Evolutionary conservation across 805 yeast genomes (phyloP), one percentile per base, ranked within the genome.

Genomic region (Myxozyma monticola): DNA sequence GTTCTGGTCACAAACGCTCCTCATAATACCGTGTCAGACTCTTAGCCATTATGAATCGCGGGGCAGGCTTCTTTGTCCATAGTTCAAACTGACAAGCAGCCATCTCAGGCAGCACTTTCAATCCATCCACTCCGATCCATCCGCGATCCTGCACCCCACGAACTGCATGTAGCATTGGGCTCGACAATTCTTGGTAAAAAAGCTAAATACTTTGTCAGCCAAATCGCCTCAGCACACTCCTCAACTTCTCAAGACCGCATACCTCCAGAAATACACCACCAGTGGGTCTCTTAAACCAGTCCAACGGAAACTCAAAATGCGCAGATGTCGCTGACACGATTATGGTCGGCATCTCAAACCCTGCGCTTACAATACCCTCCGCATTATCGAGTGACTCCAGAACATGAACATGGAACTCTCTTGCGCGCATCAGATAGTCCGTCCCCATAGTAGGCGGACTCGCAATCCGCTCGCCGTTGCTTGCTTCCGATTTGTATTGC

Each of bases 381-480:
- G 18, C 10, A 21, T 28, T 9, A 4, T 43, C 49, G 1, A 49
- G 34, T 5, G 48, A 30, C 5, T 37, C 35, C 30, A 86, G 67
- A 6, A 84, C 71, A 49, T 74, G 77, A 49, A 89, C 77, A 60
- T 81, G 79, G 68, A 71, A 84, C 0, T 74, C 70, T 8, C 38
- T 25, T n/a, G 40, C 15, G 8, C 40, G 34, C 17, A 17, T 6
- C 10, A 26, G 14, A 12, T 22, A n/a, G 10, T 24, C 42, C 15
- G 18, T n/a, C 15, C 24, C 18, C 20, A 37, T 37, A 20, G 12
- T 22, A 9, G 20, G 10, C 15, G 15, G 15, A 14, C n/a, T 24
- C 40, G 15, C 40, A 9, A 21, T 37, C 8, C 15, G 15, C 4
- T 12, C 40, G 12, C 20, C 15, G 15, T 15, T 7, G 25, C 40